A percentile compares a stretch with the other conserved stretches of the same genome.
Conservation (phyloP, 192 early-diverging fungal genomes). For the Coemansia sp. region DNA sequence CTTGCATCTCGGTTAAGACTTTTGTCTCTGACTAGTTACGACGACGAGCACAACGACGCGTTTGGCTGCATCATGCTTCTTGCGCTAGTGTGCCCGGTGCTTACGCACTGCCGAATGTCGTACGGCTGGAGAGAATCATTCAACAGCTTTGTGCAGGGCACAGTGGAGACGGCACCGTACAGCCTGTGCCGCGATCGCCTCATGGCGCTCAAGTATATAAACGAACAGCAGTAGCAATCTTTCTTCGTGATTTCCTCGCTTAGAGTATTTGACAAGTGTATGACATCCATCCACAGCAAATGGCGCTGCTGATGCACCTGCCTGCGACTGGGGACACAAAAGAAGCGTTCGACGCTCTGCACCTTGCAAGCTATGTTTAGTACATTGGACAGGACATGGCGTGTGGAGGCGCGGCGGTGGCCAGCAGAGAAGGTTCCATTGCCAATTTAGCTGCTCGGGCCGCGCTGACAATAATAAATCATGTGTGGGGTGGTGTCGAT, state of each 20-base stretch:
- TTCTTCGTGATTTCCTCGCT: not conserved
- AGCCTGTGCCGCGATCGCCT: not conserved
- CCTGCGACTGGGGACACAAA: too few species aligned
- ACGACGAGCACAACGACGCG: not conserved
- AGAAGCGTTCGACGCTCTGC: too few species aligned
- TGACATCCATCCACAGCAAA: too few species aligned
- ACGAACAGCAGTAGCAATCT: not conserved
- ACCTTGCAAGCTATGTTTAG: too few species aligned
- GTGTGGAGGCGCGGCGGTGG: too few species aligned
- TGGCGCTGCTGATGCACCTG: too few species aligned
- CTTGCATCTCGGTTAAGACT: not conserved
- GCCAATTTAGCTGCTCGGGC: too few species aligned
- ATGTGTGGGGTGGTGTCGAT: too few species aligned
- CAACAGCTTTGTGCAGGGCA: not conserved
- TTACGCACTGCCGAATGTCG: not conserved
- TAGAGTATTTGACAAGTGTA: not conserved
- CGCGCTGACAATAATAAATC: too few species aligned
- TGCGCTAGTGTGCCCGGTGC: not conserved
- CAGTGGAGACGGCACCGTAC: not conserved
- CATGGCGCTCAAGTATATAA: not conserved
- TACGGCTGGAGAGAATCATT: not conserved
- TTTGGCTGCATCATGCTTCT: not conserved
- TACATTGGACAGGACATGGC: too few species aligned
- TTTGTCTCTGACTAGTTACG: not conserved
- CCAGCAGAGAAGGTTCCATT: too few species aligned